phyloP scores from a whole-genome alignment of 805 yeast species.

The Danielia oregonensis region DNA sequence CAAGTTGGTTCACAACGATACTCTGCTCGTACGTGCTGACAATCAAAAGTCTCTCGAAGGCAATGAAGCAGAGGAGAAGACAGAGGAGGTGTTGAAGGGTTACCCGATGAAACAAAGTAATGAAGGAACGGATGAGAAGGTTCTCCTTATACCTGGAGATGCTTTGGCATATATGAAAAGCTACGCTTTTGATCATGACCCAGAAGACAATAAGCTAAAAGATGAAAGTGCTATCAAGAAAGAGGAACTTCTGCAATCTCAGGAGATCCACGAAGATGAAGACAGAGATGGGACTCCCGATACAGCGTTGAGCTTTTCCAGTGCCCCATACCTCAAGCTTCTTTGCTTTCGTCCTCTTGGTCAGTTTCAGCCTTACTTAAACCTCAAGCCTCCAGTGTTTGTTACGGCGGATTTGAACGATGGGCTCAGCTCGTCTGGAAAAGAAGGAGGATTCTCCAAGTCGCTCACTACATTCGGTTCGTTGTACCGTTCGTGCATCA shows the following conservation, averaged over 20 bases:
- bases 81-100: conserved; percentile 25
- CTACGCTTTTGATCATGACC: conserved; percentile 32
- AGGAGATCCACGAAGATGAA: conserved; percentile 4
- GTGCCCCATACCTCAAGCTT: conserved; percentile 54
- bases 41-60: conserved; percentile 7
- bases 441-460: conserved; percentile 47
- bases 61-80: conserved; percentile 33
- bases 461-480: conserved; percentile 67
- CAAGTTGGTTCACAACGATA: conserved; percentile 42
- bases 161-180: conserved; percentile 26
- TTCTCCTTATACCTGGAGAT: conserved; percentile 24
- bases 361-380: conserved; percentile 48
- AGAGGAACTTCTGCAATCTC: conserved; percentile 7
- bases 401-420: conserved; percentile 60
- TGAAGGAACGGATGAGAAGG: conserved; percentile 16
- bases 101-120: conserved; percentile 15
- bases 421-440: conserved; percentile 23
- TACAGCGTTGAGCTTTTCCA: conserved; percentile 8
- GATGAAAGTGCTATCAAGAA: background rate
- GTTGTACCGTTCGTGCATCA: conserved; percentile 56
- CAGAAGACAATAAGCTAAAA: conserved; percentile 6
- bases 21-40: conserved; percentile 7
- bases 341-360: conserved; percentile 59
- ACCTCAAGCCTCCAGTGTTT: conserved; percentile 53
- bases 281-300: too few relatives aligned